Evolutionary conservation across 2,329 filamentous ascomycete species (phyloP).

Genomic region (Pseudogymnoascus sp.): DNA sequence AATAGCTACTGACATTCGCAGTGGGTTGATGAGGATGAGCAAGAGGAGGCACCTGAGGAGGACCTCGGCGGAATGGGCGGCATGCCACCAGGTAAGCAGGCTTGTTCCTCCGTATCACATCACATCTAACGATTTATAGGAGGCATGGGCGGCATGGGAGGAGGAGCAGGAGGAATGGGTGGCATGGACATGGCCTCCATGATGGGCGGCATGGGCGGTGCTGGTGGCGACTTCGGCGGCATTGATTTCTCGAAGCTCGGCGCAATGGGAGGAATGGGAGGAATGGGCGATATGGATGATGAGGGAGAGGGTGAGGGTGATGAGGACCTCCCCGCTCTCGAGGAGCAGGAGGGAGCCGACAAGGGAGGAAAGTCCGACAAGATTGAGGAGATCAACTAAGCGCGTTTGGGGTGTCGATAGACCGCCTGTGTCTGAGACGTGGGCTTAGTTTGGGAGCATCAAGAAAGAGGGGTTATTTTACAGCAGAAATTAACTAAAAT

Average conservation of each 20-base stretch:
- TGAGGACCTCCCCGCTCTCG: slow-evolving; percentile 79
- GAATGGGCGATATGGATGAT: slow-evolving; percentile 31
- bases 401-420: not conserved
- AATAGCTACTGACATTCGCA: not conserved
- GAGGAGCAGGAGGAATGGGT: slow-evolving; percentile 41
- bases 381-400: slow-evolving; percentile 29
- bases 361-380: slow-evolving; percentile 38
- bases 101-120: not conserved
- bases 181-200: slow-evolving; percentile 30
- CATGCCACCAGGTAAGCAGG: slow-evolving; percentile 46
- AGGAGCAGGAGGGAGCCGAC: slow-evolving; percentile 48
- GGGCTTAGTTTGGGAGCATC: not conserved
- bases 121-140: slow-evolving; percentile 6
- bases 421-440: not conserved
- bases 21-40: slow-evolving; percentile 57
- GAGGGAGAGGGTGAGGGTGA: slow-evolving; percentile 56
- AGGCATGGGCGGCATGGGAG: slow-evolving; percentile 28
- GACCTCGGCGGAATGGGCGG: slow-evolving; percentile 66
- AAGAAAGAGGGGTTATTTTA: slow-evolving; percentile 1
- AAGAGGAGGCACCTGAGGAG: slow-evolving; percentile 80
- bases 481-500: not conserved
- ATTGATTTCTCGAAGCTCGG: slow-evolving; percentile 93
- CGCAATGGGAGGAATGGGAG: slow-evolving; percentile 40
- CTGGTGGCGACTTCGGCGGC: slow-evolving; percentile 66
- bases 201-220: slow-evolving; percentile 30